These are phyloP conservation scores for Trichaptum fuscoviolaceum DNA, from an alignment of 768 basidiomycete species.

Conservation along the genomic window DNA sequence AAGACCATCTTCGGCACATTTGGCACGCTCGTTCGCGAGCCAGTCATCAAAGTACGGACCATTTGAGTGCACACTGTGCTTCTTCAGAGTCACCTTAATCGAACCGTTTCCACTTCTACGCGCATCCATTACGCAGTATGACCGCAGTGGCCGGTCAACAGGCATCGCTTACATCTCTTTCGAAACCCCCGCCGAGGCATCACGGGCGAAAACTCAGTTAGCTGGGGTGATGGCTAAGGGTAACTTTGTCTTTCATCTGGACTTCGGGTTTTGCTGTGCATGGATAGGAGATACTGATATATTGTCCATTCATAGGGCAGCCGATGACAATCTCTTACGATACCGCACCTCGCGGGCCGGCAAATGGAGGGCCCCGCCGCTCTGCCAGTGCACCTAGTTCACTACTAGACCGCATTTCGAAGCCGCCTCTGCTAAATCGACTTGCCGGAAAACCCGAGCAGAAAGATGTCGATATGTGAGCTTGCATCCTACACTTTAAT, in stretches of 20 bases:
- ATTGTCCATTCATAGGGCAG: constrained; percentile 48
- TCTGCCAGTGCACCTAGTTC: constrained; percentile 46
- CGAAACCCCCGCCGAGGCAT: constrained; percentile 74
- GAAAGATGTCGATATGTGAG: constrained; percentile 2
- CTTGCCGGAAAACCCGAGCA: constrained; percentile 22
- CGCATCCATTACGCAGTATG: constrained; percentile 55
- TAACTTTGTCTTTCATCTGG: constrained; percentile 25
- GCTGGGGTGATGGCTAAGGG: constrained; percentile 88
- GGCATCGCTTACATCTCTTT: constrained; percentile 78
- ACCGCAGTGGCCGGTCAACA: constrained; percentile 88
- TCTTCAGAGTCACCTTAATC: constrained; percentile 23
- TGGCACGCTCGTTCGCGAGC: constrained; percentile 90
- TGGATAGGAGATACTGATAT: background rate
- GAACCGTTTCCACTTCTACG: constrained; percentile 16
- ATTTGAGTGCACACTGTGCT: constrained; percentile 31
- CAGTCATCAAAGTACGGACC: constrained; percentile 88
- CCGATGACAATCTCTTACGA: constrained; percentile 71
- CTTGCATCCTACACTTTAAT: background rate
- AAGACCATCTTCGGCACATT: constrained; percentile 89
- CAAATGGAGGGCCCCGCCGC: constrained; percentile 33
- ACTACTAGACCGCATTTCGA: constrained; percentile 70
- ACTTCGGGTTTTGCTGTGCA: background rate
- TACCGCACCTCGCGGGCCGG: constrained; percentile 31
- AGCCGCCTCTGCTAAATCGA: constrained; percentile 64
- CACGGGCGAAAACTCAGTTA: constrained; percentile 76